phyloP scores from a whole-genome alignment of 805 yeast species.

The Candida ortonii region DNA sequence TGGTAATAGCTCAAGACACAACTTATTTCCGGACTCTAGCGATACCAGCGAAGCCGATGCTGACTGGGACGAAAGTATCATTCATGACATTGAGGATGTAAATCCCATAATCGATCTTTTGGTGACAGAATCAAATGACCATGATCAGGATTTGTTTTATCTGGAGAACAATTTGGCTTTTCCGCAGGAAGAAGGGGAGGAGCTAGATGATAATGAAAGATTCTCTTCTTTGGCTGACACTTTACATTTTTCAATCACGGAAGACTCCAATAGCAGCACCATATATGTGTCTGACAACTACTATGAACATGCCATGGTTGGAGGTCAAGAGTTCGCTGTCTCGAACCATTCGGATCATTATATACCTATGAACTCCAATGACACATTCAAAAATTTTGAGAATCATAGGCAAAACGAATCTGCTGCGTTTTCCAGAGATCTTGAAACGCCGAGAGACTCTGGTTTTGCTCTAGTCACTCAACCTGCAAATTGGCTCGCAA shows the following conservation, averaged over 20 bases:
- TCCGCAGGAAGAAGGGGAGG: constrained; percentile 16
- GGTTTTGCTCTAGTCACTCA: constrained; percentile 27
- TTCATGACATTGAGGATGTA: constrained; percentile 7
- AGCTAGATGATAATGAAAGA: constrained; percentile 4
- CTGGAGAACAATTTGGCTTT: constrained; percentile 17
- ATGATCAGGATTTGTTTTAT: constrained; percentile 20
- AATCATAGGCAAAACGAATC: constrained; percentile 18
- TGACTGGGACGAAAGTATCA: constrained; percentile 5
- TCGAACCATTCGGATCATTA: constrained; percentile 4
- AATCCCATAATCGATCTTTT: constrained; percentile 9
- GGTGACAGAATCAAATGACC: constrained; percentile 10
- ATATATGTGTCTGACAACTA: constrained; percentile 18
- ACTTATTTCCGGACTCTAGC: constrained; percentile 22
- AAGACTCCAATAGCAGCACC: constrained; percentile 9
- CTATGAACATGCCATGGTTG: constrained; percentile 15
- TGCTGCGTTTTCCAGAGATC: constrained; percentile 15
- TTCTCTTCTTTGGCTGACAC: no score
- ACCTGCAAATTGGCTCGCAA: constrained; percentile 39
- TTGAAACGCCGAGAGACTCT: constrained; percentile 16
- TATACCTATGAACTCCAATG: constrained; percentile 32
- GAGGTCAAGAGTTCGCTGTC: constrained; percentile 10
- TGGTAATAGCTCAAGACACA: constrained; percentile 18
- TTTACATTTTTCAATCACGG: no score
- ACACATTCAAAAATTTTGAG: constrained; percentile 35
- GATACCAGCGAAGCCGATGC: constrained; percentile 13